These are phyloP conservation scores for Leccinum broughii DNA, from an alignment of 768 basidiomycete species.

Conservation along the genomic window DNA sequence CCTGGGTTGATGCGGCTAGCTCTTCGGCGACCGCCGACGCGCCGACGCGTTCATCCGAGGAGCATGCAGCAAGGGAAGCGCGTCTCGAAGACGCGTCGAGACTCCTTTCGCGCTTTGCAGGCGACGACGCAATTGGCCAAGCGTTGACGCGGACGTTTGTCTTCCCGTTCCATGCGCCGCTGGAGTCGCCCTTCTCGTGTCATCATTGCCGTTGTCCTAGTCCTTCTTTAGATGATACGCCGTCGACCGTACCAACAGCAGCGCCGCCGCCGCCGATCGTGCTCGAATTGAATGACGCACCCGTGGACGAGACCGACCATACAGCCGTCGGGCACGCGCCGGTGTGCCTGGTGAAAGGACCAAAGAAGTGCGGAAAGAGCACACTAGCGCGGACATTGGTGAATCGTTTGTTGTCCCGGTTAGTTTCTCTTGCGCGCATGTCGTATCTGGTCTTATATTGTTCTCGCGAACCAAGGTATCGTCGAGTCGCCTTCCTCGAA, in stretches of 20 bases:
- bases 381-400: constrained; percentile 75
- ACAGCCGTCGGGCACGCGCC: constrained; percentile 66
- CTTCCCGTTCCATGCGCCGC: constrained; percentile 38
- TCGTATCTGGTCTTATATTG: background rate
- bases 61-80: constrained; percentile 39
- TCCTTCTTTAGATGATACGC: background rate
- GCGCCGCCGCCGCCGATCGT: constrained; percentile 26
- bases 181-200: background rate
- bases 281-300: constrained; percentile 70
- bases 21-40: constrained; percentile 12
- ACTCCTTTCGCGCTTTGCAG: constrained; percentile 54
- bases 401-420: constrained; percentile 68
- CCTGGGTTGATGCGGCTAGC: constrained; percentile 39
- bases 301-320: constrained; percentile 63
- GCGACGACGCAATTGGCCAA: constrained; percentile 41
- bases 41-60: constrained; percentile 28
- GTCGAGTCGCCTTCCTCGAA: constrained; percentile 86
- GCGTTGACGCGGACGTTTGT: constrained; percentile 52
- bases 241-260: background rate
- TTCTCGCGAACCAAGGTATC: constrained; percentile 48
- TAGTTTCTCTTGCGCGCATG: constrained; percentile 4
- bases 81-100: constrained; percentile 59
- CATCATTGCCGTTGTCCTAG: background rate
- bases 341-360: constrained; percentile 74
- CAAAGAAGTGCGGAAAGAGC: constrained; percentile 89